Conservation (phyloP, 2,329 filamentous ascomycete species). For the Hymenoscyphus scutula region DNA sequence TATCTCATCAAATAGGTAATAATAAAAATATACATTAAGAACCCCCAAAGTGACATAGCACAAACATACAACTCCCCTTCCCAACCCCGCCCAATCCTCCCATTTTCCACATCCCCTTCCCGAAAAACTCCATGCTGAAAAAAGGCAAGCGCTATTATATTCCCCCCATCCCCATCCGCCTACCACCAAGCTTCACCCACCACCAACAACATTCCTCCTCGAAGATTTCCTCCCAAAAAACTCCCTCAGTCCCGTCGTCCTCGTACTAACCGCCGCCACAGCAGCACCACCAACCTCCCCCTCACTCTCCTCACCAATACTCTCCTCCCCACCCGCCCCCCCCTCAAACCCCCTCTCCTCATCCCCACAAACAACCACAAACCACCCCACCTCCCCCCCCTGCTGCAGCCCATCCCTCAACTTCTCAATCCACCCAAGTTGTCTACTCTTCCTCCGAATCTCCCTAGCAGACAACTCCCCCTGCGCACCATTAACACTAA, state of each 20-base stretch:
- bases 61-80: too few relatives aligned
- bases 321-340: slow-evolving; percentile 14
- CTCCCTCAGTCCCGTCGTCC: slow-evolving; percentile 40
- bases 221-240: slow-evolving; percentile 39
- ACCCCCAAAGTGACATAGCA: too few relatives aligned
- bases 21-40: too few relatives aligned
- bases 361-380: slow-evolving; percentile 61
- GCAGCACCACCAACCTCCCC: slow-evolving; percentile 32
- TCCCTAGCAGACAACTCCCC: slow-evolving; percentile 28
- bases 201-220: slow-evolving; percentile 19
- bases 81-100: too few relatives aligned
- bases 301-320: slow-evolving; percentile 44
- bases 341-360: slow-evolving; percentile 50
- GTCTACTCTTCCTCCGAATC: slow-evolving; percentile 26
- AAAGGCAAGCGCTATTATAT: too few relatives aligned
- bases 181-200: slow-evolving; percentile 7
- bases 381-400: slow-evolving; percentile 59
- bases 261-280: slow-evolving; percentile 40
- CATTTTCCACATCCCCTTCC: too few relatives aligned
- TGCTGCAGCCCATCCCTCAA: slow-evolving; percentile 56
- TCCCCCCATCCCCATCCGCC: too few relatives aligned
- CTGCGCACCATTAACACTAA: slow-evolving; percentile 9
- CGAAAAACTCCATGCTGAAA: too few relatives aligned
- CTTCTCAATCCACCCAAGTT: slow-evolving; percentile 53
- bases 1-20: too few relatives aligned